Evolutionary conservation across 1,284 basidiomycete genomes (phyloP).

Genomic region (Ganoderma leucocontextum): DNA sequence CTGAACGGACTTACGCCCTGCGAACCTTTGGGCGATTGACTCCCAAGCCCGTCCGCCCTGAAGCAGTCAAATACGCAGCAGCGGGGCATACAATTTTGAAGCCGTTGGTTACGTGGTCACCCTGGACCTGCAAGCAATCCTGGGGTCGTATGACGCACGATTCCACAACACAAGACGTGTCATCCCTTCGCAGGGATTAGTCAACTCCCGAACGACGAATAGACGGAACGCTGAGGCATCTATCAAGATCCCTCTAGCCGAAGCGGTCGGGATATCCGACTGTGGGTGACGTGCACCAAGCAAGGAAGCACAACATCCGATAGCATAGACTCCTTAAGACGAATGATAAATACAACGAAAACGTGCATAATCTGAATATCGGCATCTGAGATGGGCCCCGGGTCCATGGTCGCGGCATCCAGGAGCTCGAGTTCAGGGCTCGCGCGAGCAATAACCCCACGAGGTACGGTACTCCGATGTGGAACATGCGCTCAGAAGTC

Average conservation of each 20-base stretch:
- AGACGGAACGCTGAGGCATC: neutral
- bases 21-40: too few species aligned
- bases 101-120: neutral
- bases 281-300: neutral
- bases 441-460: neutral
- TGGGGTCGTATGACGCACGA: neutral
- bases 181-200: neutral
- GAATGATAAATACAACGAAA: conserved; percentile 8
- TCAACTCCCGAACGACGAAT: neutral
- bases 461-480: neutral
- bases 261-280: neutral
- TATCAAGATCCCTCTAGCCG: neutral
- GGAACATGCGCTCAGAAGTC: conserved; percentile 64
- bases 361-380: neutral
- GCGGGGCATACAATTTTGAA: neutral
- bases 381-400: neutral
- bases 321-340: neutral
- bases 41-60: neutral
- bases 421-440: too few species aligned
- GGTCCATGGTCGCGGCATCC: neutral
- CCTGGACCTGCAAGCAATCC: neutral
- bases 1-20: neutral
- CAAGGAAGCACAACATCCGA: neutral
- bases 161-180: neutral
- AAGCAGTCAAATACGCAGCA: neutral